These are phyloP conservation scores for Saccharomyces kudriavzevii DNA, from an alignment of 805 yeast genomes.

Conservation along the genomic window DNA sequence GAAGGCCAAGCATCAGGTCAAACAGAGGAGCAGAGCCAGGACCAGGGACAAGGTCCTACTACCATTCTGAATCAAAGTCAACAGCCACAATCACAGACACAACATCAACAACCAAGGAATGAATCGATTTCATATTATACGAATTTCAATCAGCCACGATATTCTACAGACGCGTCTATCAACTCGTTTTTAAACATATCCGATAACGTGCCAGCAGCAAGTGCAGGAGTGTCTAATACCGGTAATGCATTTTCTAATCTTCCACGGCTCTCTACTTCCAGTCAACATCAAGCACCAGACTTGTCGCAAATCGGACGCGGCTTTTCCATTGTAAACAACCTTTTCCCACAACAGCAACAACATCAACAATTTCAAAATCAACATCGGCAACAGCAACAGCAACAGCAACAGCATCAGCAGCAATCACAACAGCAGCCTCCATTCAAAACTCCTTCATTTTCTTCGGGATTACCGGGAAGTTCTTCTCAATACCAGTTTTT, in stretches of 20 bases:
- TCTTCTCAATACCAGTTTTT: constrained; percentile 3
- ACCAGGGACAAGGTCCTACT: not conserved
- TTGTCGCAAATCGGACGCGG: constrained; percentile 24
- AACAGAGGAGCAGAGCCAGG: not conserved
- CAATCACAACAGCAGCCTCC: constrained; percentile 24
- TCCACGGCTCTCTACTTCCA: constrained; percentile 1
- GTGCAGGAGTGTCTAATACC: not conserved
- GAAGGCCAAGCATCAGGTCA: not conserved
- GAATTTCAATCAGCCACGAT: constrained; percentile 14
- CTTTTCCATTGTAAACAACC: constrained; percentile 25
- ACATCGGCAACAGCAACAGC: constrained; percentile 2
- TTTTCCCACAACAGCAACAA: constrained; percentile 17
- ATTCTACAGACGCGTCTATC: constrained; percentile 21
- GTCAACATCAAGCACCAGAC: constrained; percentile 8
- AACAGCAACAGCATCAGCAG: constrained; percentile 4
- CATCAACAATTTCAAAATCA: not conserved
- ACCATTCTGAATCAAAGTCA: not conserved
- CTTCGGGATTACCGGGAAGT: constrained; percentile 6
- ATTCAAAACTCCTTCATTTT: constrained; percentile 21
- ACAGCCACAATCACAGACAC: constrained; percentile 1
- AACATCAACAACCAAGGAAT: constrained; percentile 4
- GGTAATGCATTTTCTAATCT: not conserved
- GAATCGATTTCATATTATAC: constrained; percentile 18
- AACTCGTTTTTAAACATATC: constrained; percentile 21
- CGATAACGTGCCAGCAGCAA: constrained; percentile 11